Base-by-base conservation (phyloP, 176 grass and related monocot genomes). In the Paspalum vaginatum region DNA sequence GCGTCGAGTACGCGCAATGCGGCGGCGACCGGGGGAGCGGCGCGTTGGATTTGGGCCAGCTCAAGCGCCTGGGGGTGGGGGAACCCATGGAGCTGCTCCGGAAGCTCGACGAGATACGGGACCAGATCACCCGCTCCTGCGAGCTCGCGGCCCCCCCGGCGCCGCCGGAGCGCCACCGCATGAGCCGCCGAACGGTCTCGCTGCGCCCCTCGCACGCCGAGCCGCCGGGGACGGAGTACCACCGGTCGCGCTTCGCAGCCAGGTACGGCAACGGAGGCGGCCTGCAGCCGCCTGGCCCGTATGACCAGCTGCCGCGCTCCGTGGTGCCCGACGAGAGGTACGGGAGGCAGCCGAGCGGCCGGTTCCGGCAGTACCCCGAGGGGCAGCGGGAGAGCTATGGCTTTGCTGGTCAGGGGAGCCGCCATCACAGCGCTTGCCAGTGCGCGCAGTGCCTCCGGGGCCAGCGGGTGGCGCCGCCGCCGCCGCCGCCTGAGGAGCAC, bases 31-130 rank as follows among this genome's bases (percentile, higher is more conserved):
- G 41, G 26, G 81, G 72, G 26, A 85, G 72, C 1, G 87, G 72
- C 50, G 11, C 26, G 46, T 43, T 89, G 77, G 84, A 82, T 13
- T 91, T 77, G 88, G 78, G 40, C 61, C 83, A 15, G 81, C 85
- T 67, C 73, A 79, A 88, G 81, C 89, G 91, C 2, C 32, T 32
- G 32, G 32, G 32, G 32, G 32, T 32, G 32, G 32, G 32, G 78
- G 78, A 98, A 72, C 92, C 90, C 11, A 72, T 51, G 67, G 88
- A 93, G 88, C 80, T 98, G 38, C 87, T 98, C 72, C 81, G 85
- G 54, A 89, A 84, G 83, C 90, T 98, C 22, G 92, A 98, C 89
- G 95, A 91, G 74, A 40, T 98, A 80, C 93, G 95, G 77, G 95
- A 89, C 48, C 92, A 91, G 51, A 84, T 98, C 77, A 91, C 79